Percentiles rank a stretch among this genome's conserved stretches.
These are phyloP conservation scores for Oemleria cerasiformis DNA, from an alignment of 306 rosid species.

Conservation along the genomic window DNA sequence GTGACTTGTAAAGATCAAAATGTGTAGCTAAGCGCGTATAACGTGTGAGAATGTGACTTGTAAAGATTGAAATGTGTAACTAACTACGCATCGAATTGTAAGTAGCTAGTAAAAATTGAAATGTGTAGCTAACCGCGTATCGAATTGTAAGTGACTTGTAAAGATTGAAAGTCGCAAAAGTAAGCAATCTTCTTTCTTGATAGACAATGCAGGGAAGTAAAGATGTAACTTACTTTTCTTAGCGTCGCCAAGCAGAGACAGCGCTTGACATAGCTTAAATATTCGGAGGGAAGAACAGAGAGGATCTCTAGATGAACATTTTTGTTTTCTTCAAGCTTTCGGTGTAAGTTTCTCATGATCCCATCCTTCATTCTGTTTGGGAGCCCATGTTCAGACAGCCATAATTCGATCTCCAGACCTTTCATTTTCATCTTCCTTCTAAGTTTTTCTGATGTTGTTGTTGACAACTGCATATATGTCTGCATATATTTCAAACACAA, in stretches of 20 bases:
- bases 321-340: background rate
- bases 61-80: too few species aligned
- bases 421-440: background rate
- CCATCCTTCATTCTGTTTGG: background rate
- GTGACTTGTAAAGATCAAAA: too few species aligned
- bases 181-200: too few species aligned
- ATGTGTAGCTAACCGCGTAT: too few species aligned
- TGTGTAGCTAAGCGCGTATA: too few species aligned
- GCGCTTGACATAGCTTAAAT: background rate
- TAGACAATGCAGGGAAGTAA: too few species aligned
- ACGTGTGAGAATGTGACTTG: too few species aligned
- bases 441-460: background rate
- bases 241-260: background rate
- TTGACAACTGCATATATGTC: background rate
- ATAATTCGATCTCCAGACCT: background rate
- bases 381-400: background rate
- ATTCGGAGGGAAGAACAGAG: background rate
- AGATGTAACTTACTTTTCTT: background rate
- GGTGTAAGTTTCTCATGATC: background rate
- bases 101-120: too few species aligned
- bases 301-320: conserved; percentile 1
- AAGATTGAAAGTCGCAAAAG: too few species aligned
- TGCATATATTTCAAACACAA: background rate
- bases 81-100: too few species aligned
- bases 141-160: too few species aligned